Conservation (phyloP, 805 yeast species). For the Nakazawaea populi region DNA sequence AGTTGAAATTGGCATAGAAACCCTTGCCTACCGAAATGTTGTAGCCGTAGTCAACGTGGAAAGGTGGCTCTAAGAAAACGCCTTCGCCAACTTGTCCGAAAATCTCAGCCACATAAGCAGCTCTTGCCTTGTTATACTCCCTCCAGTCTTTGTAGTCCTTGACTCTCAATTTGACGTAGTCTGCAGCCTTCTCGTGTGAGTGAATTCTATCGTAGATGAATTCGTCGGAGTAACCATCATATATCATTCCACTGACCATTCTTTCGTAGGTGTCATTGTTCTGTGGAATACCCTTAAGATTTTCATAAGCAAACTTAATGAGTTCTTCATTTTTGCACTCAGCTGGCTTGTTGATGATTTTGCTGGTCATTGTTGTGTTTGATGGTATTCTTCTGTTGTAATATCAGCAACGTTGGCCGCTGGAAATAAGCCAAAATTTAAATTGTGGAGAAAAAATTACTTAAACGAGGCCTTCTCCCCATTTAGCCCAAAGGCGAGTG, state of each 20-base stretch:
- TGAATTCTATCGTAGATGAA: slow-evolving; percentile 24
- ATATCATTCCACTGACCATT: slow-evolving; percentile 43
- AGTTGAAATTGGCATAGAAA: slow-evolving; percentile 56
- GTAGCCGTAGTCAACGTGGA: slow-evolving; percentile 60
- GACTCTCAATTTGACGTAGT: slow-evolving; percentile 28
- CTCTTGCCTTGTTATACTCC: slow-evolving; percentile 30
- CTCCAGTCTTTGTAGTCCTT: slow-evolving; percentile 25
- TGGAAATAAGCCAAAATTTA: no score
- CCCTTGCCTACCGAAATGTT: slow-evolving; percentile 51
- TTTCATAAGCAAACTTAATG: slow-evolving; percentile 17
- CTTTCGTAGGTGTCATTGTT: slow-evolving; percentile 39
- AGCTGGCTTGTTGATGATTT: background rate
- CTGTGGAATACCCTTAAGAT: slow-evolving; percentile 10
- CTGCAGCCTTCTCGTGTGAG: slow-evolving; percentile 30
- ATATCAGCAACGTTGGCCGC: no score
- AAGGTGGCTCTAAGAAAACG: slow-evolving; percentile 50
- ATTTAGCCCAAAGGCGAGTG: no score
- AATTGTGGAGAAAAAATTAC: no score
- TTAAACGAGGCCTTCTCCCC: no score
- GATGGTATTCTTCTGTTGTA: no score
- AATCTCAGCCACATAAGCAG: slow-evolving; percentile 28
- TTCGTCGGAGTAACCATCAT: slow-evolving; percentile 15
- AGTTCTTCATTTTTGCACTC: slow-evolving; percentile 18
- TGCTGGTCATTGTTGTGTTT: background rate
- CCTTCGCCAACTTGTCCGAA: slow-evolving; percentile 43